Percentiles rank a stretch among this genome's conserved stretches.
Conservation (phyloP, 805 yeast genomes). For the Candida mattraensis region DNA sequence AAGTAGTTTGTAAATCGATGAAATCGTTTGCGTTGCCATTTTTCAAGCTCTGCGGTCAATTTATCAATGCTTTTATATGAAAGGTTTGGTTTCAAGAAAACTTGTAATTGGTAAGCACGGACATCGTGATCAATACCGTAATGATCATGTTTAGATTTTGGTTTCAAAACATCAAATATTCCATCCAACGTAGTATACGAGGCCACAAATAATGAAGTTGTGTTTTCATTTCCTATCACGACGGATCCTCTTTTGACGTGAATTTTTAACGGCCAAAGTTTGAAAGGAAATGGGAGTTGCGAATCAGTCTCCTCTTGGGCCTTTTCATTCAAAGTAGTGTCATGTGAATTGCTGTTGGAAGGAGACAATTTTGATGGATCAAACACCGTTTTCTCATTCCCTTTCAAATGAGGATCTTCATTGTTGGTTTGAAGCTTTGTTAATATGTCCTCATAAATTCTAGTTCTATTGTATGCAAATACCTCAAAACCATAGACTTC, state of each 20-base stretch:
- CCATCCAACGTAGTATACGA: slow-evolving; percentile 60
- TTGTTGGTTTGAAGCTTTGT: slow-evolving; percentile 25
- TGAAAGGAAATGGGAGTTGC: slow-evolving; percentile 23
- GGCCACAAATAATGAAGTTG: slow-evolving; percentile 68
- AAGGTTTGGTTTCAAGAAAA: slow-evolving; percentile 69
- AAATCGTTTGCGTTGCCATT: not conserved
- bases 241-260: slow-evolving; percentile 65
- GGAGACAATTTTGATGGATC: slow-evolving; percentile 7
- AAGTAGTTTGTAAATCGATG: slow-evolving; percentile 4
- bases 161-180: slow-evolving; percentile 50
- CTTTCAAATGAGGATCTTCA: slow-evolving; percentile 2
- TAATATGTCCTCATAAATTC: slow-evolving; percentile 69
- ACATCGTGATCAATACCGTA: slow-evolving; percentile 49
- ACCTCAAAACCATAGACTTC: slow-evolving; percentile 77
- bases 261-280: slow-evolving; percentile 62
- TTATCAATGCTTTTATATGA: slow-evolving; percentile 44
- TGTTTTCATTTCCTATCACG: slow-evolving; percentile 75
- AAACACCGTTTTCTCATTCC: slow-evolving; percentile 8
- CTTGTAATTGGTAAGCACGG: slow-evolving; percentile 50
- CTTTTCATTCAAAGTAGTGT: slow-evolving; percentile 12
- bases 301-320: not conserved
- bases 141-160: slow-evolving; percentile 51
- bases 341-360: slow-evolving; percentile 6
- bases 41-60: slow-evolving; percentile 10
- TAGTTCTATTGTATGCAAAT: slow-evolving; percentile 77